Evolutionary conservation across 2,329 filamentous ascomycete genomes (phyloP).

Genomic region (Aspergillus proliferans): DNA sequence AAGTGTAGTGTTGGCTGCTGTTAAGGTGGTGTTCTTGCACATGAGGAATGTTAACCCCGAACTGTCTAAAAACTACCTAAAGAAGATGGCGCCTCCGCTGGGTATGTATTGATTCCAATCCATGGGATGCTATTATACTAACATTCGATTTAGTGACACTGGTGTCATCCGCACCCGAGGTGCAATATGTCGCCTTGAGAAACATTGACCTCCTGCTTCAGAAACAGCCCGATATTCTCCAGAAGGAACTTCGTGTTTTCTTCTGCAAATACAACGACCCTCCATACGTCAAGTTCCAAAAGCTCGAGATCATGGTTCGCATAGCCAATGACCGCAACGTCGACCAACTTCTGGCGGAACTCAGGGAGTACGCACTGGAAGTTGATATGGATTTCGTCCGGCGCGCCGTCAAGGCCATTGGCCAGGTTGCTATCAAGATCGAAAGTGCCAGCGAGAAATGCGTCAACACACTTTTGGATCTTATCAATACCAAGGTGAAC

Average conservation of each 20-base stretch:
- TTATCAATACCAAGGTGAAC: slow-evolving; percentile 97
- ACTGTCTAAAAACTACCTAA: slow-evolving; percentile 75
- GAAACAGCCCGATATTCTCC: slow-evolving; percentile 91
- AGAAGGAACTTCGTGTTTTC: slow-evolving; percentile 95
- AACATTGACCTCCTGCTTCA: slow-evolving; percentile 96
- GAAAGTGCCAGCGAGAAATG: slow-evolving; percentile 92
- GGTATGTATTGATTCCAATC: slow-evolving; percentile 49
- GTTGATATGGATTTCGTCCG: slow-evolving; percentile 99
- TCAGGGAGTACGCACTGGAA: slow-evolving; percentile 96
- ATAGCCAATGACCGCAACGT: slow-evolving; percentile 97
- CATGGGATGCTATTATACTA: slow-evolving; percentile 7
- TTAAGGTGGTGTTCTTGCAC: slow-evolving; percentile 95
- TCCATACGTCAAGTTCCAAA: slow-evolving; percentile 93
- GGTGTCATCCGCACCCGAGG: slow-evolving; percentile 90
- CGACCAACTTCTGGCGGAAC: slow-evolving; percentile 84
- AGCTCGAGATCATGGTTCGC: slow-evolving; percentile 97
- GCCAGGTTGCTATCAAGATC: slow-evolving; percentile 97
- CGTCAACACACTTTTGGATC: slow-evolving; percentile 83
- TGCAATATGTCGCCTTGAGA: slow-evolving; percentile 91
- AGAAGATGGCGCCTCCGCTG: slow-evolving; percentile 97
- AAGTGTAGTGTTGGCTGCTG: slow-evolving; percentile 91
- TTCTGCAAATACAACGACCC: slow-evolving; percentile 99
- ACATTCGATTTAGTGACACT: slow-evolving; percentile 66
- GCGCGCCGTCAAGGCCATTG: slow-evolving; percentile 89
- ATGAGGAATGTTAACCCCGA: slow-evolving; percentile 80